Evolutionary conservation across 2,329 filamentous ascomycete genomes (phyloP), one percentile per base, ranked within the genome.

Genomic region (Penicillium aurantiogriseum): DNA sequence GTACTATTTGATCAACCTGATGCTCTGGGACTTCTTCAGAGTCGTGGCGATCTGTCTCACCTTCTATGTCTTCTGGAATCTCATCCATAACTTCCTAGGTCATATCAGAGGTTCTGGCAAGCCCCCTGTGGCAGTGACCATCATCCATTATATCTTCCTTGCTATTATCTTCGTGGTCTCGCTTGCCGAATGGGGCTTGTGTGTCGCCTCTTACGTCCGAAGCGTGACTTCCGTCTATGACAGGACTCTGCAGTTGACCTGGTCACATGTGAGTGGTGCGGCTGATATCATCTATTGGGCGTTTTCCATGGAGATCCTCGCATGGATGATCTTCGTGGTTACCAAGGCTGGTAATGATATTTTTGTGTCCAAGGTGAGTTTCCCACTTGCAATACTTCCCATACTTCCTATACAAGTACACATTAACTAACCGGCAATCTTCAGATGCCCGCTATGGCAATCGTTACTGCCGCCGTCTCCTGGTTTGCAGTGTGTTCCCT

Each of bases 231-330:
- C 2, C 11, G 4, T 23, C 2, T 11, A 33, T 5, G 15, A 21
- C 6, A n/a, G 4, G 15, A 23, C 13, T 1, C 2, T 15, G 1
- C 2, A 5, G 0, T 9, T 63, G 4, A 2, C n/a, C 11, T 57
- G 51, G 23, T 33, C 9, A 27, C 57, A 57, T 7, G 5, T 69
- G 5, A 47, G 40, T n/a, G 31, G 31, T 10, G 62, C 61, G 2
- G 47, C 57, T 2, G n/a, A 33, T 1, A 61, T 67, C 17, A 27
- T 67, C 10, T 65, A 54, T 23, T 67, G 60, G 55, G 4, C 65
- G 3, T 39, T 62, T 5, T 63, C 67, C 3, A 6, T 67, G 55
- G 67, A 70, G 42, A 58, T 68, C 11, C 38, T 69, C 7, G 46
- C 51, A 6, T 68, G 64, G 61, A n/a, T 52, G 1, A 51, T 65